Evolutionary conservation across 1,284 basidiomycete genomes (phyloP).

Genomic region (Ustilago cynodontis): DNA sequence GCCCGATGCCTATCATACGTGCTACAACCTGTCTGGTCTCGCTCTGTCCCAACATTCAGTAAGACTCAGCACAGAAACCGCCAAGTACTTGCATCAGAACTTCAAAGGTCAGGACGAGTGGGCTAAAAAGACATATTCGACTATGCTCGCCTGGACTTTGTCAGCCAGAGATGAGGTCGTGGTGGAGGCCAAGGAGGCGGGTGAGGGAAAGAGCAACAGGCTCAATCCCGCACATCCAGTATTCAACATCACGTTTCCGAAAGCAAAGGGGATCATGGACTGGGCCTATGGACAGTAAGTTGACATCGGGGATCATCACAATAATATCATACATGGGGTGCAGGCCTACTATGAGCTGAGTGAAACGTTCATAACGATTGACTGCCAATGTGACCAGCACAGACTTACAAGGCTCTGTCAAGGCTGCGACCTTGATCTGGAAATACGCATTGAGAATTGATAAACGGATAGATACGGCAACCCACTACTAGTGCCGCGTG

Average conservation of each 20-base stretch:
- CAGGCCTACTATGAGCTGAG: too few species aligned
- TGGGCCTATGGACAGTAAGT: constrained; percentile 55
- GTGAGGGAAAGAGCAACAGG: constrained; percentile 27
- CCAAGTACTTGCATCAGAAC: constrained; percentile 9
- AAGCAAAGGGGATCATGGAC: constrained; percentile 57
- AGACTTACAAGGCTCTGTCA: too few species aligned
- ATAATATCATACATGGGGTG: neutral
- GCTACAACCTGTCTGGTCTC: constrained; percentile 68
- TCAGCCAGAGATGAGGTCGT: constrained; percentile 34
- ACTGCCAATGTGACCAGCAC: too few species aligned
- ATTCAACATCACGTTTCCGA: constrained; percentile 59
- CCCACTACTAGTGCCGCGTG: too few species aligned
- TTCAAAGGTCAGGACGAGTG: constrained; percentile 34
- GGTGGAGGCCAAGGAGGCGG: constrained; percentile 29
- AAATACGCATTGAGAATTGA: too few species aligned
- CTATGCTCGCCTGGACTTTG: constrained; percentile 49
- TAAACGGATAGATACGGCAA: neutral
- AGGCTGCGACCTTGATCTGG: too few species aligned
- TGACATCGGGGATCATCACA: neutral
- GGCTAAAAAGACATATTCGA: constrained; percentile 45
- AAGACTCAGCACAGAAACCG: constrained; percentile 40
- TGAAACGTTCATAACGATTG: too few species aligned
- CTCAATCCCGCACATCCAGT: constrained; percentile 61
- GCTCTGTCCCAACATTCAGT: constrained; percentile 62
- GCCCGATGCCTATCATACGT: constrained; percentile 69